Base-by-base conservation (phyloP, 306 rosid species). In the Gynostemma pentaphyllum region DNA sequence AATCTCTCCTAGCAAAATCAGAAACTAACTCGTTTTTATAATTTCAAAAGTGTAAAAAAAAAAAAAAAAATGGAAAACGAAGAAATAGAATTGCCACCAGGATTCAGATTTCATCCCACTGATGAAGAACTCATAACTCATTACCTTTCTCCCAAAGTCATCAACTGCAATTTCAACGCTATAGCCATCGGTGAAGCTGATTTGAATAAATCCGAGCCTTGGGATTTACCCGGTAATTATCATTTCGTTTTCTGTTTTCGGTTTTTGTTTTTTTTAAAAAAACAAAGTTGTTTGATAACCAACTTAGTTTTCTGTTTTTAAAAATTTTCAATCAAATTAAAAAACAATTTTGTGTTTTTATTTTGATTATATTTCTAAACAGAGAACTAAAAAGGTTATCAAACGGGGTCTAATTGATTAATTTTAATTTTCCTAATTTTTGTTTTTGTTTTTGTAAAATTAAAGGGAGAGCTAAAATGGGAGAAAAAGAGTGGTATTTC, bases 151-250 rank as follows among this genome's bases (percentile, higher is more conserved):
- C 59, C 8, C 11, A 67, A 67, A 24, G 70, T 67, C 9, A 1
- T 34, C 10, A 50, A 67, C 47, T 0, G 15, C 62, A 37, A 13
- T 13, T 67, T 50, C 48, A 2, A 1, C 4, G 14, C 61, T 24
- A 9, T 22, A 9, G 70, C 70, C 44, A 67, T 67, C 14, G 70
- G 70, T 0, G 26, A 36, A 3, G 70, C 48, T 6, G 70, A 67
- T 67, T 32, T 67, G 48, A 67, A 67, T 49, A 67, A 67, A 39
- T 50, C 60, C 24, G 70, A 67, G 37, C 70, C 70, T 37, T 67
- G 70, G 70, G 70, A 67, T 15, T 51, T 67, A 4, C 62, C 70
- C 4, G 48, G 70, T 63, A 40, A 62, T 23, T 24, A 5, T 10
- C 21, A 1, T 5, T 15, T 49, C 22, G 12, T 12, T 0, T 22